Base-by-base conservation (phyloP, 805 yeast genomes). In the Spathaspora girioi region DNA sequence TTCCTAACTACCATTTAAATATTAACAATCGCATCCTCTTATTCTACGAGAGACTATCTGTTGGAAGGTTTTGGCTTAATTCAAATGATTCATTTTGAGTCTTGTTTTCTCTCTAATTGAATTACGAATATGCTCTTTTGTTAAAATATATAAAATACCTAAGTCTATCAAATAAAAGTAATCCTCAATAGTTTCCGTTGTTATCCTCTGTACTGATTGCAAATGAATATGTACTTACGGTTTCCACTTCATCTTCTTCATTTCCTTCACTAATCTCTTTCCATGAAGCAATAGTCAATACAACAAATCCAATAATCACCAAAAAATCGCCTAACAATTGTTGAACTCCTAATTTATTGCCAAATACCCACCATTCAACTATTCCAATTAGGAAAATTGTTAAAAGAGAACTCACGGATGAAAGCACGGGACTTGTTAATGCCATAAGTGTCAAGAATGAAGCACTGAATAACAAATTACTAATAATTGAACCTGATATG, bases 361-460 rank as follows among this genome's bases (percentile, higher is more conserved):
- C 87, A 68, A 86, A 87, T 9, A 86, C 58, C 0, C 78, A 49
- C 84, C 87, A 87, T 62, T 89, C 96, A 18, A 83, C 83, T 1
- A 87, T 47, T 0, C 96, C 96, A 43, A 90, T 94, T 49, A 89
- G 65, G 55, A 89, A 77, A 18, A 91, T 90, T 0, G 96, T 88
- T 46, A 89, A 75, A 52, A 89, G 70, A 0, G 90, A 80, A 32
- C 86, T 69, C 20, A 81, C 85, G 0, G 88, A 81, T 1, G 94
- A 86, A 43, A 90, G 71, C 1, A 90, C 96, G 0, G 97, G 97
- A 3, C 88, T 84, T 0, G 97, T 89, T 50, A 89, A 76, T 0
- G 96, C 84, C 87, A 89, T 87, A 56, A 89, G 70, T 1, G 90
- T 78, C 52, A 89, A 73, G 58, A 90, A 89, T 31, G 87, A 74